A percentile compares a stretch with the other conserved stretches of the same genome.
Conservation (phyloP, 1,284 basidiomycete species). For the Boletus smithii region DNA sequence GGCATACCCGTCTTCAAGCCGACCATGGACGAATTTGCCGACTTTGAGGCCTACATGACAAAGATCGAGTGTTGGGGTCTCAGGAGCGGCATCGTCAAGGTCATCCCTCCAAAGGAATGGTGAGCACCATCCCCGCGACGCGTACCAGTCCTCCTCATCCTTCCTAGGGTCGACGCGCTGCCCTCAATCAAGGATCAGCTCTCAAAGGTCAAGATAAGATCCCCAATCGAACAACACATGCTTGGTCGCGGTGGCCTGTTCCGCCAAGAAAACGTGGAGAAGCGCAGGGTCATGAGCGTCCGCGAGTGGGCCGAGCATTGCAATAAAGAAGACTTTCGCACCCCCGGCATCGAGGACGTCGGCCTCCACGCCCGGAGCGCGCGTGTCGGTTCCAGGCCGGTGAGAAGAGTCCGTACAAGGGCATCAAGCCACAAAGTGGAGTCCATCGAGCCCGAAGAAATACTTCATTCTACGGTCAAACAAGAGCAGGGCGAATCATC, state of each 20-base stretch:
- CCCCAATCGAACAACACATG: slow-evolving; percentile 92
- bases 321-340: slow-evolving; percentile 60
- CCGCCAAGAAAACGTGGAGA: slow-evolving; percentile 89
- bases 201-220: slow-evolving; percentile 71
- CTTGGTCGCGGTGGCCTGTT: slow-evolving; percentile 82
- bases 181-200: slow-evolving; percentile 69
- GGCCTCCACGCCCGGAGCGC: slow-evolving; percentile 51
- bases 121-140: slow-evolving; percentile 37
- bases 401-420: slow-evolving; percentile 18
- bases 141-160: slow-evolving; percentile 4
- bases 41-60: slow-evolving; percentile 88
- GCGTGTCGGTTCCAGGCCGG: slow-evolving; percentile 31
- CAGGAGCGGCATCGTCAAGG: slow-evolving; percentile 87
- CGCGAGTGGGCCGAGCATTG: slow-evolving; percentile 89
- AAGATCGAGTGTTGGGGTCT: slow-evolving; percentile 84
- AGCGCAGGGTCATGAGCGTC: slow-evolving; percentile 76
- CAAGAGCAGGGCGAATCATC: slow-evolving; percentile 36
- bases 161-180: slow-evolving; percentile 66
- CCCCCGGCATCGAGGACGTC: slow-evolving; percentile 67
- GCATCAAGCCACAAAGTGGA: slow-evolving; percentile 16
- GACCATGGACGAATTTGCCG: slow-evolving; percentile 80
- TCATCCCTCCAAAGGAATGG: slow-evolving; percentile 93
- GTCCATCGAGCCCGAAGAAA: slow-evolving; percentile 27
- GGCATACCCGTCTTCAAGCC: slow-evolving; percentile 95
- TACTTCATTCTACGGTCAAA: slow-evolving; percentile 16